These are phyloP conservation scores for Polychaeton citri DNA, from an alignment of 2,329 filamentous ascomycete species.

Conservation along the genomic window DNA sequence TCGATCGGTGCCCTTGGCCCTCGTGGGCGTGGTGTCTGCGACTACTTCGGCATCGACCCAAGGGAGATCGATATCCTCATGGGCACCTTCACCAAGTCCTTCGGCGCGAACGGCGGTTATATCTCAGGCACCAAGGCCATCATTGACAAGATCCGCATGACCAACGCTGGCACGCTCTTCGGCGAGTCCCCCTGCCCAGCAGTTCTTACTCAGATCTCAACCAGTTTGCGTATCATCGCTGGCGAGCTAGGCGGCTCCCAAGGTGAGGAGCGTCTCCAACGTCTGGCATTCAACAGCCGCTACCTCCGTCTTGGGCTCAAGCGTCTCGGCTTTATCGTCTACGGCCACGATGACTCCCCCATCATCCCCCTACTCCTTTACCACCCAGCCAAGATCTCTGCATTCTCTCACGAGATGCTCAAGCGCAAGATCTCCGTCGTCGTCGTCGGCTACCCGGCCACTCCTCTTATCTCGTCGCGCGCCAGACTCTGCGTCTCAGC, in stretches of 20 bases:
- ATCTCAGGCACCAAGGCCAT: constrained; percentile 79
- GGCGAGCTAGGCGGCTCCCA: constrained; percentile 82
- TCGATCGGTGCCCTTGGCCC: constrained; percentile 88
- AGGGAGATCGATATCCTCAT: constrained; percentile 86
- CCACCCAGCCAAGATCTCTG: constrained; percentile 97
- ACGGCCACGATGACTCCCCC: constrained; percentile 93
- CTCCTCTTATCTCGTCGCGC: constrained; percentile 84
- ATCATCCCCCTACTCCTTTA: constrained; percentile 92
- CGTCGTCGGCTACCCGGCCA: constrained; percentile 92
- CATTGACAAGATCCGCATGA: constrained; percentile 78
- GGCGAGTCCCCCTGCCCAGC: constrained; percentile 80
- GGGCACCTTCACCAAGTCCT: constrained; percentile 97
- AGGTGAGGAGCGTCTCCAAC: constrained; percentile 87
- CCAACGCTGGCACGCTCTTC: constrained; percentile 74
- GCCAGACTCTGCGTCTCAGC: constrained; percentile 92
- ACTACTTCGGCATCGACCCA: constrained; percentile 89
- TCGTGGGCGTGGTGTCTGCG: constrained; percentile 80
- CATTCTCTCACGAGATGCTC: constrained; percentile 97
- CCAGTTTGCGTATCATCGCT: constrained; percentile 74
- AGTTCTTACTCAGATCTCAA: constrained; percentile 80
- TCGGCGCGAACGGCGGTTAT: constrained; percentile 95
- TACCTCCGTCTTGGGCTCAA: constrained; percentile 97
- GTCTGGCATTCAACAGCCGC: constrained; percentile 94
- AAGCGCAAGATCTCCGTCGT: constrained; percentile 96
- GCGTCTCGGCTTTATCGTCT: constrained; percentile 90